phyloP scores from a whole-genome alignment of 768 basidiomycete genomes.

The Pisolithus sp. region DNA sequence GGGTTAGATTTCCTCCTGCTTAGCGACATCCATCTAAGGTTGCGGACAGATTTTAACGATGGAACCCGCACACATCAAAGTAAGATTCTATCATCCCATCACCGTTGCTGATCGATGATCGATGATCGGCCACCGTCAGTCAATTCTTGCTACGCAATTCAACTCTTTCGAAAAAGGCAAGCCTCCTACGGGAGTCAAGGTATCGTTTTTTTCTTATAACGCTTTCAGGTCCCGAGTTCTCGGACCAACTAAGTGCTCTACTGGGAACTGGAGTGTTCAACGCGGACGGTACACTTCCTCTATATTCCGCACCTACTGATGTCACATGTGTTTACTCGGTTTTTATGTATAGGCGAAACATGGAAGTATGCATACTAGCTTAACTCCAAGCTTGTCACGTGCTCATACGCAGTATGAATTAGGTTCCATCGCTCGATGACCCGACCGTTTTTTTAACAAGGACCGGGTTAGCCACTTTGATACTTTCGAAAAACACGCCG shows the following conservation, averaged over 20 bases:
- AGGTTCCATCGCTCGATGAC: conserved; percentile 40
- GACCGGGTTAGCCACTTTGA: conserved; percentile 37
- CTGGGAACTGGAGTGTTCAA: conserved; percentile 58
- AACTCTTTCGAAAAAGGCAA: conserved; percentile 35
- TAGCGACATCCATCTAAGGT: background rate
- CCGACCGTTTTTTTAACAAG: conserved; percentile 35
- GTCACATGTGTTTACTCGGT: background rate
- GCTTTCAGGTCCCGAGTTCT: conserved; percentile 9
- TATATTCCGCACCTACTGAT: background rate
- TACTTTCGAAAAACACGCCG: conserved; percentile 33
- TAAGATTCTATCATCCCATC: background rate
- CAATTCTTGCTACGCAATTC: conserved; percentile 42
- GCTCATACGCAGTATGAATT: background rate
- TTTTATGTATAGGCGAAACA: conserved; percentile 21
- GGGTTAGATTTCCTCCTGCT: conserved; percentile 21
- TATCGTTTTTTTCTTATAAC: conserved; percentile 17
- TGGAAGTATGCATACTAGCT: conserved; percentile 30
- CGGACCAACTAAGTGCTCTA: conserved; percentile 23
- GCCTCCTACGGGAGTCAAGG: background rate
- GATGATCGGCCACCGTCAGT: conserved; percentile 18
- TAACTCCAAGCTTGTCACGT: background rate
- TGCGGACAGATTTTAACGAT: conserved; percentile 35
- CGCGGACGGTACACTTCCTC: conserved; percentile 36
- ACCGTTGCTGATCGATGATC: background rate
- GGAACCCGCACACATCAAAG: conserved; percentile 46